phyloP scores from a whole-genome alignment of 176 grass and related monocot genomes.

The Bothriochloa decipiens region DNA sequence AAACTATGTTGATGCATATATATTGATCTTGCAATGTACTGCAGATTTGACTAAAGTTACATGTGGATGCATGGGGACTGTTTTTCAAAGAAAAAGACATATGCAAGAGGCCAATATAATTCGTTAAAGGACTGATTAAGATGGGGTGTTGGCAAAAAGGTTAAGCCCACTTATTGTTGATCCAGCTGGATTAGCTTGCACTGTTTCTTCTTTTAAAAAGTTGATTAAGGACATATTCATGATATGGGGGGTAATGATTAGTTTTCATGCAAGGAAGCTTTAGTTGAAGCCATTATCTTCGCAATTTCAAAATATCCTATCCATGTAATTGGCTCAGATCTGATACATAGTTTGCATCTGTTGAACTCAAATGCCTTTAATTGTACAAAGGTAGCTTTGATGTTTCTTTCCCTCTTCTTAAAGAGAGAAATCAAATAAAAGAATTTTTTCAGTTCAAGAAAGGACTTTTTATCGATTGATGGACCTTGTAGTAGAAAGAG shows the following conservation, averaged over 20 bases:
- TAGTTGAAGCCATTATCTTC: conserved; percentile 31
- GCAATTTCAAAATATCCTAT: neutral
- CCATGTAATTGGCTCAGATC: conserved; percentile 15
- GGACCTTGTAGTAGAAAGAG: conserved; percentile 11
- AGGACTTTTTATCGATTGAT: neutral
- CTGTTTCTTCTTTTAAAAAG: conserved; percentile 53
- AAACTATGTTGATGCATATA: neutral
- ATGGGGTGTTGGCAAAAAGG: conserved; percentile 48
- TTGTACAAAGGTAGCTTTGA: neutral
- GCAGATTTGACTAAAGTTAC: conserved; percentile 14
- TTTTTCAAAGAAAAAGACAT: conserved; percentile 8
- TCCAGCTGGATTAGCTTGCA: conserved; percentile 49
- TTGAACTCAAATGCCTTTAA: neutral
- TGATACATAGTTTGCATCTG: neutral
- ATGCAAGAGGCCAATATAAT: neutral
- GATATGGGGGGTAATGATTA: conserved; percentile 48
- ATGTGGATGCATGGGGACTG: neutral
- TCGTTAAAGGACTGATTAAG: conserved; percentile 35
- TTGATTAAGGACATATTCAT: conserved; percentile 53
- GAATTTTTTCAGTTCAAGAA: neutral
- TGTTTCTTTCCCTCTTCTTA: neutral
- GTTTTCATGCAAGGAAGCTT: conserved; percentile 42
- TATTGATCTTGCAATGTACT: neutral
- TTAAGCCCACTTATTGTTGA: conserved; percentile 45
- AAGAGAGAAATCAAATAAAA: neutral